Conservation (phyloP, 1,139 yeast species). For the Zygotorulaspora mrakii region DNA sequence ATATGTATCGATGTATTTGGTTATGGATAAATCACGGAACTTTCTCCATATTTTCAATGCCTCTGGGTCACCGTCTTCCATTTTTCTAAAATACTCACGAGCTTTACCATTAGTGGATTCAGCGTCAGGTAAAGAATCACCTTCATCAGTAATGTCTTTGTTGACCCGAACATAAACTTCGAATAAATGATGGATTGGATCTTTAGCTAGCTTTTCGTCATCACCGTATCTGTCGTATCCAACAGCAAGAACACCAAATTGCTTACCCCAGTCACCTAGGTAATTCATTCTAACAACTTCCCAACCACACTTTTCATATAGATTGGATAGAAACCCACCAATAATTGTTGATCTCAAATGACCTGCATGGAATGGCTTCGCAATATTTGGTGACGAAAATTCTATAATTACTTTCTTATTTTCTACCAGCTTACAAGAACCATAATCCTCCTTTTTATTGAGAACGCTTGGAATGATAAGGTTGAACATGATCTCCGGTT, state of each 20-base stretch:
- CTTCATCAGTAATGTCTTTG: conserved; percentile 73
- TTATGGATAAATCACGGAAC: conserved; percentile 87
- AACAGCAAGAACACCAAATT: conserved; percentile 91
- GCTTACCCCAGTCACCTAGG: conserved; percentile 99
- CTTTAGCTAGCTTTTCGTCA: conserved; percentile 63
- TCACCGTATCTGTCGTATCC: conserved; percentile 85
- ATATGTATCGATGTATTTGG: conserved; percentile 79
- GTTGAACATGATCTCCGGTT: conserved; percentile 59
- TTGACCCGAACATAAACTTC: conserved; percentile 90
- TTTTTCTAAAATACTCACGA: conserved; percentile 77
- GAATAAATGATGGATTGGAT: conserved; percentile 93
- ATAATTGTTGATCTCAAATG: conserved; percentile 96
- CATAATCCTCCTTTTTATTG: conserved; percentile 57
- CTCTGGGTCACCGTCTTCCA: conserved; percentile 90
- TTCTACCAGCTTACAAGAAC: conserved; percentile 69
- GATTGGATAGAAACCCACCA: conserved; percentile 92
- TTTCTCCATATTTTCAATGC: conserved; percentile 79
- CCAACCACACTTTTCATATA: conserved; percentile 89
- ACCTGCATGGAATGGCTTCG: conserved; percentile 99
- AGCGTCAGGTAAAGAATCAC: conserved; percentile 51
- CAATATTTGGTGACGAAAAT: conserved; percentile 96
- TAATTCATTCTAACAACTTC: conserved; percentile 86
- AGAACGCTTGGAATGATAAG: conserved; percentile 71
- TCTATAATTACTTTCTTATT: conserved; percentile 77
- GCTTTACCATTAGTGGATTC: conserved; percentile 77